Evolutionary conservation across 2,329 filamentous ascomycete species (phyloP), one percentile per base, ranked within the genome.

Genomic region (Monosporascus sp.): DNA sequence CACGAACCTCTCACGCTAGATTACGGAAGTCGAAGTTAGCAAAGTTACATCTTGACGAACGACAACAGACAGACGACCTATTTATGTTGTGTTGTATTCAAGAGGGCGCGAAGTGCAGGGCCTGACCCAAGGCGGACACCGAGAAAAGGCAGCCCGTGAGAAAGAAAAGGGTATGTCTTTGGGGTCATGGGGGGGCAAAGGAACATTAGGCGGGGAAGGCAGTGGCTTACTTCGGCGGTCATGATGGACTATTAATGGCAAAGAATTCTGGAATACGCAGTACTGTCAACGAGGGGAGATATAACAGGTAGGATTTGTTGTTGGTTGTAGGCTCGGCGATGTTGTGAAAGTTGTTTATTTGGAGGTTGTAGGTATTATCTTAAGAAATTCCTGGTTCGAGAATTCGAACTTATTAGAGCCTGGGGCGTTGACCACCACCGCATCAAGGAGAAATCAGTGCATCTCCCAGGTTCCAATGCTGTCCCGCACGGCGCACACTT

Each of bases 1-100:
- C 58, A 75, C 74, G 70, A 84, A 87, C 84, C 81, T 87, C 76
- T 87, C 84, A 79, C 84, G 84, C 84, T 87, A 72, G 57, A 71
- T 63, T 56, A 63, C 58, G 65, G 52, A 68, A 58, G 49, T 41
- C 48, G 52, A 57, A 39, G 59, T 68, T 61, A 68, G 66, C 61
- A 61, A 24, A 55, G 39, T 20, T 52, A 25, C 39, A n/a, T 46
- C 48, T 22, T 52, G 50, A 52, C 43, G 46, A 53, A 50, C 45
- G 41, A 20, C 51, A 47, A 56, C 20, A 18, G 58, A 52, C 48
- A 48, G 49, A 55, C 49, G 51, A 57, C 55, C 61, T 56, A 55
- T 58, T 64, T 49, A 52, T 68, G 70, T 48, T 37, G n/a, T 18
- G 38, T 43, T 24, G 8, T 43, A 20, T 39, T 39, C 39, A 43